Conservation (phyloP, 768 basidiomycete species). For the Fomitopsis serialis region DNA sequence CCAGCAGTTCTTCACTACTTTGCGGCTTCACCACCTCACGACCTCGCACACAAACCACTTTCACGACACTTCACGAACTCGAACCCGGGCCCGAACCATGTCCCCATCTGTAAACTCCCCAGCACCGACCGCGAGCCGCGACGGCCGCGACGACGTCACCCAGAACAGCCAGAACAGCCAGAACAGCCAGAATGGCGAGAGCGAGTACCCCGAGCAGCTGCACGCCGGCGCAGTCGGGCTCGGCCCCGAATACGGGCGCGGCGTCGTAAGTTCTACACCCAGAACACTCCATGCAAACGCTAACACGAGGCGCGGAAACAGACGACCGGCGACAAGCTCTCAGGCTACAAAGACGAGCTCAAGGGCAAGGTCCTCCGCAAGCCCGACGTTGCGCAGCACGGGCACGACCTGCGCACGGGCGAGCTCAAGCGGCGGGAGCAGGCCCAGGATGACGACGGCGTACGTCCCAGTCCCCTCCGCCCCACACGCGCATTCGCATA, state of each 20-base stretch:
- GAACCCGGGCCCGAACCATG: no score
- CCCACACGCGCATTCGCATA: no score
- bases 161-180: no score
- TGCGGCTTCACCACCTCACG: no score
- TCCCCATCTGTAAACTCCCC: constrained; percentile 1
- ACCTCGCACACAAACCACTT: no score
- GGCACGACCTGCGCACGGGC: constrained; percentile 34
- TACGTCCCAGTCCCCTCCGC: not conserved
- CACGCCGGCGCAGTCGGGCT: constrained; percentile 40
- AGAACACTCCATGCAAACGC: not conserved
- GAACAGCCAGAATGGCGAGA: not conserved
- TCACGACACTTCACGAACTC: no score
- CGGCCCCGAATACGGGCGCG: constrained; percentile 30
- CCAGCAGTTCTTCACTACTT: no score
- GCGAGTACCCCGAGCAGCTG: constrained; percentile 29
- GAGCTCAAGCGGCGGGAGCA: constrained; percentile 32
- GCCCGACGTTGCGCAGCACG: constrained; percentile 33
- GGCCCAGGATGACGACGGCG: constrained; percentile 17
- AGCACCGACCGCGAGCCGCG: not conserved
- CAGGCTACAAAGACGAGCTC: constrained; percentile 33
- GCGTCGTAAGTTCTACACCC: constrained; percentile 21
- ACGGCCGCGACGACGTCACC: not conserved
- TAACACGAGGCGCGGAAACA: constrained; percentile 2
- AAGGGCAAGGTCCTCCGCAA: constrained; percentile 34
- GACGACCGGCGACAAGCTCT: constrained; percentile 30